A percentile compares a stretch with the other conserved stretches of the same genome.
Evolutionary conservation across 352 stramenopile species (phyloP).

Genomic region (Plasmopara muralis): DNA sequence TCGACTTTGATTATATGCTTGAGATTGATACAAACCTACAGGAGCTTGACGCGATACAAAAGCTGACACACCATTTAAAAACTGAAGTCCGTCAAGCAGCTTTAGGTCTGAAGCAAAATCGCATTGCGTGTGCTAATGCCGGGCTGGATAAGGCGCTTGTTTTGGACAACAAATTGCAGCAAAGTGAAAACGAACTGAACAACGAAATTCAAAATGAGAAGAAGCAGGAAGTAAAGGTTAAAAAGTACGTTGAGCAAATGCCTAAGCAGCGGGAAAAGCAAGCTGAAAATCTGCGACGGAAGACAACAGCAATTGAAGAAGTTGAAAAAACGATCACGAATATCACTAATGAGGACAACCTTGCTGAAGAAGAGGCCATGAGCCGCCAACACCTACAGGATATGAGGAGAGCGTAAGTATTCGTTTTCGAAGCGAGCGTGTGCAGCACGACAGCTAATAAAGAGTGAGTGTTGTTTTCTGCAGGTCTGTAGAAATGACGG

Average conservation of each 20-base stretch:
- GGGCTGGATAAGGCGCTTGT: slow-evolving; percentile 55
- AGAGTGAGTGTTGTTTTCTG: not conserved
- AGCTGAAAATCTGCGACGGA: slow-evolving; percentile 37
- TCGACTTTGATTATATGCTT: slow-evolving; percentile 69
- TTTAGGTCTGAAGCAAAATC: slow-evolving; percentile 56
- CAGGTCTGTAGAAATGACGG: slow-evolving; percentile 44
- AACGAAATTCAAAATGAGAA: slow-evolving; percentile 54
- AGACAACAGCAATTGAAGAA: slow-evolving; percentile 49
- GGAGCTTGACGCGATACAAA: slow-evolving; percentile 45
- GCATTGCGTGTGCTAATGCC: slow-evolving; percentile 41
- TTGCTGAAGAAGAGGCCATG: slow-evolving; percentile 35
- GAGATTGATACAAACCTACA: slow-evolving; percentile 55
- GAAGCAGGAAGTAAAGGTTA: slow-evolving; percentile 30
- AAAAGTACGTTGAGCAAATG: slow-evolving; percentile 54
- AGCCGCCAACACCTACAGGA: slow-evolving; percentile 37
- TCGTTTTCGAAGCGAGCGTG: too few relatives aligned
- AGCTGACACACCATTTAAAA: slow-evolving; percentile 59
- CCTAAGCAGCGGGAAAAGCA: slow-evolving; percentile 43
- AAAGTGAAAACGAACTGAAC: slow-evolving; percentile 42
- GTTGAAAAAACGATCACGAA: slow-evolving; percentile 64
- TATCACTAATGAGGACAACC: slow-evolving; percentile 55
- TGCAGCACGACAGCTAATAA: not conserved
- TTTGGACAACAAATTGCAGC: slow-evolving; percentile 47
- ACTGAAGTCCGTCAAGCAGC: slow-evolving; percentile 49
- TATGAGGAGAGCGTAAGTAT: slow-evolving; percentile 50